Evolutionary conservation across 495 filamentous ascomycete species (phyloP), one percentile per base, ranked within the genome.

Genomic region (Hyaloscypha bicolor): DNA sequence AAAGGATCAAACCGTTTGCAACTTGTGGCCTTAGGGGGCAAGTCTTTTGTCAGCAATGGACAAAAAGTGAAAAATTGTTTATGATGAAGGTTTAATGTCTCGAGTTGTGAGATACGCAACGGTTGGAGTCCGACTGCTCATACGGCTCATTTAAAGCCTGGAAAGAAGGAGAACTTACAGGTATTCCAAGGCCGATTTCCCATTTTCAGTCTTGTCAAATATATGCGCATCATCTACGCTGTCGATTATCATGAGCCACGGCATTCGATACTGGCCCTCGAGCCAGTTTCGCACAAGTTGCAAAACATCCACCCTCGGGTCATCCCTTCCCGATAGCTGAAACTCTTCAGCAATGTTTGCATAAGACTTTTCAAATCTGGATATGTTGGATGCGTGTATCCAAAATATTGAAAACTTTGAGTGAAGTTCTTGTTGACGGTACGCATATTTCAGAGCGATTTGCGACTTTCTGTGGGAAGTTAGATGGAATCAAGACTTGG

Each of bases 241-340:
- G 66, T 87, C 83, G 32, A 86, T 71, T 9, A 86, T 73, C 64
- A 86, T 69, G 12, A 83, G 57, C 83, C 83, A 87, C 5, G 57
- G 61, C 21, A 74, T 73, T 31, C 73, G 71, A 0, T 75, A 62
- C 19, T 73, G 65, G 58, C 77, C 75, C 1, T 66, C 70, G 42
- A 84, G 74, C 75, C 78, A 81, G 65, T 74, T 61, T 64, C 69
- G 69, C 14, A 83, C 76, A 29, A 79, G 71, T 64, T 76, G 72
- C 16, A 76, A 71, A 30, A 77, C 57, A 45, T 67, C 57, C 2
- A 65, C 55, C 21, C 60, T 63, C 1, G 48, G 33, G 25, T 71
- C 63, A 14, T 62, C 56, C 19, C 62, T 11, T 16, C 66, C 69
- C 4, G 71, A 69, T 9, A 80, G 51, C 45, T 75, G 62, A 8